Evolutionary conservation across 495 filamentous ascomycete genomes (phyloP).

Genomic region (Acidomyces sp.): DNA sequence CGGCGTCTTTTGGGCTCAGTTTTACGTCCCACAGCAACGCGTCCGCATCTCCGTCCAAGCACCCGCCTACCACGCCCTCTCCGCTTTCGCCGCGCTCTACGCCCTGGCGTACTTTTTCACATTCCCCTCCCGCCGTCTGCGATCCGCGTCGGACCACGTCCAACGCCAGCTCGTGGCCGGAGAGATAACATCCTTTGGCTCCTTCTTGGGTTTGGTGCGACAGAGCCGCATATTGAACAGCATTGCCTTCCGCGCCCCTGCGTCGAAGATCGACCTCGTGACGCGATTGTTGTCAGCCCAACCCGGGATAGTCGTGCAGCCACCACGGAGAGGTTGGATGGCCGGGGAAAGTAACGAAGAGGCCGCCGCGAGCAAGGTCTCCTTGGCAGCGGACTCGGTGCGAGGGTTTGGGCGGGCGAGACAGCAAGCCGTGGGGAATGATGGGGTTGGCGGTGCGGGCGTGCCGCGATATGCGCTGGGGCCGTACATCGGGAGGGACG

Average conservation of each 20-base stretch:
- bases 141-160: too few relatives aligned
- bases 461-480: conserved; percentile 48
- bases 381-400: conserved; percentile 9
- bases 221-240: conserved; percentile 56
- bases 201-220: conserved; percentile 64
- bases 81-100: conserved; percentile 54
- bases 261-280: conserved; percentile 48
- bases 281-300: conserved; percentile 40
- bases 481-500: conserved; percentile 46
- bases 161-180: conserved; percentile 37
- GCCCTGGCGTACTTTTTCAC: conserved; percentile 30
- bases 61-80: conserved; percentile 51
- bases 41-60: conserved; percentile 58
- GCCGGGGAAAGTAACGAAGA: conserved; percentile 1
- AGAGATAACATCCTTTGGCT: conserved; percentile 53
- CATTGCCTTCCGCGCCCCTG: conserved; percentile 46
- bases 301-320: neutral
- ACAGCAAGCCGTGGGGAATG: conserved; percentile 1
- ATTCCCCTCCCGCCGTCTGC: conserved; percentile 35
- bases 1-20: conserved; percentile 71
- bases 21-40: conserved; percentile 35
- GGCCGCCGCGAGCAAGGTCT: conserved; percentile 4
- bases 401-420: conserved; percentile 32
- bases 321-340: too few relatives aligned
- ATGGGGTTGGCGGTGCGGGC: conserved; percentile 5